These are phyloP conservation scores for Colletotrichum sp. DNA, from an alignment of 2,329 filamentous ascomycete species.

Conservation along the genomic window DNA sequence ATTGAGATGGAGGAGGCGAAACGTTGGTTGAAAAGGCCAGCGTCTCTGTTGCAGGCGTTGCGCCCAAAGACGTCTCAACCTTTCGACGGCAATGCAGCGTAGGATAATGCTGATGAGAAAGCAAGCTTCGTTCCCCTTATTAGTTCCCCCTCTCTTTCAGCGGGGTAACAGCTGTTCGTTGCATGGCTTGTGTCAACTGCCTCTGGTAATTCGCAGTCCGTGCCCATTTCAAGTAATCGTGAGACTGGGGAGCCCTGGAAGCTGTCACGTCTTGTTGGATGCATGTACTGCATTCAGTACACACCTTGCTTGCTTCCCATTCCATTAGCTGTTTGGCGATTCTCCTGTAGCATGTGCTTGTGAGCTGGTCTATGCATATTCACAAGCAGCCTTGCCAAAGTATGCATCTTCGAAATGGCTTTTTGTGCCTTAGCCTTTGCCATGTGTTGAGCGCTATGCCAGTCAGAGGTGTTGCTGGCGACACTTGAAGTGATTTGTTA, in stretches of 20 bases:
- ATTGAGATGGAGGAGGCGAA: background rate
- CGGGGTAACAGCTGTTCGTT: slow-evolving; percentile 3
- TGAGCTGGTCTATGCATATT: background rate
- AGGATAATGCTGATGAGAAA: background rate
- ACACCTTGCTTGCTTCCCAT: background rate
- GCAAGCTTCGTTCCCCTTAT: background rate
- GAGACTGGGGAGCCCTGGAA: background rate
- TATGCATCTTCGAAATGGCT: background rate
- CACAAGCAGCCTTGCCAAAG: background rate
- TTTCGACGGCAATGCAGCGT: background rate
- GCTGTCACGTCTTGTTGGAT: background rate
- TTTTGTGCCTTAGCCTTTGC: background rate
- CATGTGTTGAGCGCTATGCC: background rate
- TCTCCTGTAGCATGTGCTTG: background rate
- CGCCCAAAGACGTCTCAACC: background rate
- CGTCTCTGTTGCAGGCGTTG: background rate
- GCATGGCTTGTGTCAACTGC: background rate
- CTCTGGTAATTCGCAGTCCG: background rate
- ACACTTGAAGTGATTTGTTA: background rate
- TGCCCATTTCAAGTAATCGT: background rate
- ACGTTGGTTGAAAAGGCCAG: background rate
- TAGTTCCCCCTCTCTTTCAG: background rate
- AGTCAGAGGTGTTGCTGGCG: background rate
- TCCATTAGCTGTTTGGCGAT: background rate
- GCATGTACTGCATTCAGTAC: background rate